Percentiles rank a stretch among this genome's conserved stretches.
phyloP scores from a whole-genome alignment of 2,329 filamentous ascomycete species.

The Cladosporium sp. region DNA sequence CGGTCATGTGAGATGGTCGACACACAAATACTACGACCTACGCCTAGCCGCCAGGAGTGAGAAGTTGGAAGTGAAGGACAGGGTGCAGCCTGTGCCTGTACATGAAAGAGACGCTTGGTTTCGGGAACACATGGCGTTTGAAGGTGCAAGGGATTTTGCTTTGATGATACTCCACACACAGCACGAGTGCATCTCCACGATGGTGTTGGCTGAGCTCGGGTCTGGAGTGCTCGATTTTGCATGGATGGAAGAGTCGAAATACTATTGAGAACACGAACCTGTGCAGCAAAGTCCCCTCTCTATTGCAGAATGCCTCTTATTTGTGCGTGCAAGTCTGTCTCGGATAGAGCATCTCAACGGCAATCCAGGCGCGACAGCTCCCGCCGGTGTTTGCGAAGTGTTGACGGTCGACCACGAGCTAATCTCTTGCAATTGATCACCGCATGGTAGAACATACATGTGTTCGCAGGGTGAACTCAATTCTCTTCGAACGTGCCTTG shows the following conservation, averaged over 20 bases:
- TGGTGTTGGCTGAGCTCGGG: slow-evolving; percentile 1
- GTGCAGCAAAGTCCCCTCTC: neutral
- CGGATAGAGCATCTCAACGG: neutral
- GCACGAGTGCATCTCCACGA: neutral
- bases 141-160: neutral
- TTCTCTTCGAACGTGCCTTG: neutral
- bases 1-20: slow-evolving; percentile 28
- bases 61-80: neutral
- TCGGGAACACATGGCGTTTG: neutral
- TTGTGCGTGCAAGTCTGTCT: neutral
- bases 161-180: slow-evolving; percentile 7
- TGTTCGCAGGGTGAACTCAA: neutral
- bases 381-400: neutral
- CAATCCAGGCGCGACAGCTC: neutral
- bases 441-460: neutral
- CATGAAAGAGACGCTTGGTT: neutral
- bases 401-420: neutral
- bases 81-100: neutral
- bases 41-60: neutral
- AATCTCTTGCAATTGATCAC: neutral
- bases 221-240: neutral
- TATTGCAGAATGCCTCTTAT: neutral
- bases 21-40: neutral
- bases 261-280: neutral
- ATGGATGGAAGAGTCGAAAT: too few relatives aligned